A percentile compares a stretch with the other conserved stretches of the same genome.
Evolutionary conservation across 2,329 filamentous ascomycete genomes (phyloP).

Genomic region (Fonsecaea pedrosoi): DNA sequence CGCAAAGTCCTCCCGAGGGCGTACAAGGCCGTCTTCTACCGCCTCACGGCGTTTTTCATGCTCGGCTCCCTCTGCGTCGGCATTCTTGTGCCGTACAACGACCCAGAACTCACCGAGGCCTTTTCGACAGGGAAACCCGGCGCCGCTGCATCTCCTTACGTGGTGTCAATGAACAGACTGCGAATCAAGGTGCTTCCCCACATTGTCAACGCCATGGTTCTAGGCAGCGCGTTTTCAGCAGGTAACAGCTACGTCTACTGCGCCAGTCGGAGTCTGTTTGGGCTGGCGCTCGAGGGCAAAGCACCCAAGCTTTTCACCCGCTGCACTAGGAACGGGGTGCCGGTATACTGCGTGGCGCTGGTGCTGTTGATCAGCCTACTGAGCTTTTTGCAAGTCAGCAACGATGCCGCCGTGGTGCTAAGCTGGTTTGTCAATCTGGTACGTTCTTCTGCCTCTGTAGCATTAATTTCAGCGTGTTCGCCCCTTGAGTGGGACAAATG

Average conservation of each 20-base stretch:
- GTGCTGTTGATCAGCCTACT: conserved; percentile 73
- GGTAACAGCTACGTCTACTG: conserved; percentile 74
- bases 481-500: background rate
- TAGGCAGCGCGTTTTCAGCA: conserved; percentile 72
- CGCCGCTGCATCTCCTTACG: conserved; percentile 72
- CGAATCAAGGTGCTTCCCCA: conserved; percentile 69
- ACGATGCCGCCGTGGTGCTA: conserved; percentile 70
- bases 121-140: conserved; percentile 66
- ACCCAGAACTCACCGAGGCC: conserved; percentile 65
- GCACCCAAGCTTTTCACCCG: conserved; percentile 68
- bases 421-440: conserved; percentile 73
- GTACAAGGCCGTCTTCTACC: conserved; percentile 80
- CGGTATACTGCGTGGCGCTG: conserved; percentile 72
- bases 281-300: conserved; percentile 71
- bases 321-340: conserved; percentile 71
- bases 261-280: conserved; percentile 71
- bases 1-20: conserved; percentile 73
- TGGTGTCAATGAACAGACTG: conserved; percentile 70
- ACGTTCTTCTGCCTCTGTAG: conserved; percentile 29
- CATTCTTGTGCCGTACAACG: conserved; percentile 73
- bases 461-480: background rate
- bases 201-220: conserved; percentile 75
- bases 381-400: conserved; percentile 75
- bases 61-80: conserved; percentile 75
- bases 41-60: conserved; percentile 76